Base-by-base conservation (phyloP, 345 rosid species). In the Eucalyptus camaldulensis region DNA sequence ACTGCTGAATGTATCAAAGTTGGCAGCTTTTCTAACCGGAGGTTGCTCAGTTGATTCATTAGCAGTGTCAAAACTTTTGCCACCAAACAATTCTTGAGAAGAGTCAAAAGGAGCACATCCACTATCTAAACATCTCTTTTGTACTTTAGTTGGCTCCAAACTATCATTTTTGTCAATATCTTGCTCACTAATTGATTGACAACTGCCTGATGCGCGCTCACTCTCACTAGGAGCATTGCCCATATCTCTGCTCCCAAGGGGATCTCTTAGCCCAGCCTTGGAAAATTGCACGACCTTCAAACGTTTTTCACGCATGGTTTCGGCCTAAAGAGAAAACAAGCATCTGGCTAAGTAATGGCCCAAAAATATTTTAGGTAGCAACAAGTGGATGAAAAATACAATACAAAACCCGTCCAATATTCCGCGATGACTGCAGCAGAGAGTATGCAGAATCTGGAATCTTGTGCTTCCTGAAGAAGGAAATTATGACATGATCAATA, bases 341-440 rank as follows among this genome's bases (percentile, higher is more conserved):
- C 31, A 85, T 45, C 72, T 49, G 92, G 53, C 47, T 81, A 88
- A 72, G 11, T 90, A 87, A 76, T 4, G 72, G 62, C 49, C 50
- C 13, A 54, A 8, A 87, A 44, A 24, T 43, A 87, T 44, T 60
- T 58, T 60, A 25, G 50, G 17, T 43, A 24, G 31, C 27, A 87
- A 58, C 80, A 65, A 21, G 7, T 21, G 60, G 87, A 29, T 76
- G 51, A 85, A 80, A 37, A 85, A 67, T 43, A 80, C 3, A 49
- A 88, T 87, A 94, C 96, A 90, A 88, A n/a, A 97, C 99, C 93
- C 88, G 92, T 56, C 96, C 94, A 1, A 96, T 94, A 87, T 89
- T 91, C 92, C 88, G 95, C 10, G 97, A 95, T 19, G 99, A 96
- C 88, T 89, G 96, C 91, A 97, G 80, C 88, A 97, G 94, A 67